These are phyloP conservation scores for Metarhizium rileyi DNA, from an alignment of 2,329 filamentous ascomycete species.

Conservation along the genomic window DNA sequence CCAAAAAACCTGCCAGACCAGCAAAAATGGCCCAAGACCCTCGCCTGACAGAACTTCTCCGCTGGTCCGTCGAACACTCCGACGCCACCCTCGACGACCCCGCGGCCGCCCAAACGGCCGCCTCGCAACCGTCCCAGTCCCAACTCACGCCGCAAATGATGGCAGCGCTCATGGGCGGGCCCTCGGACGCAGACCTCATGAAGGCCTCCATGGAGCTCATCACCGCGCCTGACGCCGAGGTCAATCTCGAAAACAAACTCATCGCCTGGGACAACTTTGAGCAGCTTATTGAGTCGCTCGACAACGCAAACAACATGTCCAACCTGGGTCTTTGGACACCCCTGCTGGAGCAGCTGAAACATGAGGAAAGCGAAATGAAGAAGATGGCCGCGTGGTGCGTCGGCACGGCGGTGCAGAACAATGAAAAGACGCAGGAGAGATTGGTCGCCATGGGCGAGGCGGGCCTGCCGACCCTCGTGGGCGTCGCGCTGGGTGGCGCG, in stretches of 20 bases:
- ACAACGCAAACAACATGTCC: conserved; percentile 94
- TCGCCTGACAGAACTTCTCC: conserved; percentile 64
- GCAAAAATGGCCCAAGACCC: conserved; percentile 36
- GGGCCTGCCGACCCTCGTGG: conserved; percentile 60
- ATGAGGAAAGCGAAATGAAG: conserved; percentile 62
- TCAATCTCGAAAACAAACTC: conserved; percentile 65
- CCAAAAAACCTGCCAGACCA: background rate
- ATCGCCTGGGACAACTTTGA: conserved; percentile 92
- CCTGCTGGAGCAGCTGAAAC: conserved; percentile 58
- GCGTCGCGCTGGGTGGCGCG: conserved; percentile 41
- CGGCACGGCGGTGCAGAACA: conserved; percentile 94
- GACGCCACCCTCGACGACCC: conserved; percentile 20
- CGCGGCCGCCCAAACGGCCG: conserved; percentile 20
- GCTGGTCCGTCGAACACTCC: conserved; percentile 58
- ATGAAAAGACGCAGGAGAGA: conserved; percentile 72
- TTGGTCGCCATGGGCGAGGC: conserved; percentile 41
- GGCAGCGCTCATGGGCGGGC: conserved; percentile 68
- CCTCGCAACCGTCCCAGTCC: conserved; percentile 21
- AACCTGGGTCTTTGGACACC: conserved; percentile 73
- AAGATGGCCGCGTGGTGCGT: conserved; percentile 90
- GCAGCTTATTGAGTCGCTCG: conserved; percentile 81
- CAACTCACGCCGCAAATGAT: conserved; percentile 61
- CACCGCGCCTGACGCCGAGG: conserved; percentile 46
- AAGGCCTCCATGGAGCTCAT: conserved; percentile 71
- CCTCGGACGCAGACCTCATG: conserved; percentile 90